Conservation (phyloP, 1,139 yeast species). For the Saccharomyces hybrid region DNA sequence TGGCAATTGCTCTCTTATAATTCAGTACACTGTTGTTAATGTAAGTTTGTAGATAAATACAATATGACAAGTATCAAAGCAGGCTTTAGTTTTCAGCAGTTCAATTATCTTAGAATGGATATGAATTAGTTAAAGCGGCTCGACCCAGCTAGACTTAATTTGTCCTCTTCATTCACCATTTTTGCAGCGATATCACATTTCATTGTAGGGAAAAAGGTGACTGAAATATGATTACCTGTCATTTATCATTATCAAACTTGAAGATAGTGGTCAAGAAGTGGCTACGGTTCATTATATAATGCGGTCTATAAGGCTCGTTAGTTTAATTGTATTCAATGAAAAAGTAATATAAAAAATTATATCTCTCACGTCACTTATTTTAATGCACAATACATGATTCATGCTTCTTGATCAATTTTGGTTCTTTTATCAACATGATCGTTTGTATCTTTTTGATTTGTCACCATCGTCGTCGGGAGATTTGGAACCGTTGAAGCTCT, state of each 20-base stretch:
- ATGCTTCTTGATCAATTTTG: constrained; percentile 1
- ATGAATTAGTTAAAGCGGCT: not conserved
- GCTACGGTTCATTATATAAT: not conserved
- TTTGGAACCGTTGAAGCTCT: not conserved
- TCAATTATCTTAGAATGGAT: not conserved
- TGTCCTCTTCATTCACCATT: not conserved
- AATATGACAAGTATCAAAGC: not conserved
- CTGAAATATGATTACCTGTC: too few species aligned
- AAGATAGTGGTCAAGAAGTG: not conserved
- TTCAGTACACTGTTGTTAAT: not conserved
- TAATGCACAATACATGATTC: not conserved
- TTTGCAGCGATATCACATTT: not conserved
- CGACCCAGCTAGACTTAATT: not conserved
- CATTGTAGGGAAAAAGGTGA: not conserved
- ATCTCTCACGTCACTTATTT: not conserved
- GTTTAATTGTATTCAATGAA: not conserved
- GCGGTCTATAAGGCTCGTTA: not conserved
- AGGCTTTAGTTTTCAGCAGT: not conserved
- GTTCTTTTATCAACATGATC: constrained; percentile 9
- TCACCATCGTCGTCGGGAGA: not conserved
- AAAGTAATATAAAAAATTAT: not conserved
- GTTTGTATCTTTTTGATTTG: not conserved
- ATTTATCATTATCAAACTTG: not conserved
- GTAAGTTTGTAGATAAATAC: not conserved
- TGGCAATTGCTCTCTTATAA: not conserved